phyloP scores from a whole-genome alignment of 2,329 filamentous ascomycete genomes.

The Penicillium expansum region DNA sequence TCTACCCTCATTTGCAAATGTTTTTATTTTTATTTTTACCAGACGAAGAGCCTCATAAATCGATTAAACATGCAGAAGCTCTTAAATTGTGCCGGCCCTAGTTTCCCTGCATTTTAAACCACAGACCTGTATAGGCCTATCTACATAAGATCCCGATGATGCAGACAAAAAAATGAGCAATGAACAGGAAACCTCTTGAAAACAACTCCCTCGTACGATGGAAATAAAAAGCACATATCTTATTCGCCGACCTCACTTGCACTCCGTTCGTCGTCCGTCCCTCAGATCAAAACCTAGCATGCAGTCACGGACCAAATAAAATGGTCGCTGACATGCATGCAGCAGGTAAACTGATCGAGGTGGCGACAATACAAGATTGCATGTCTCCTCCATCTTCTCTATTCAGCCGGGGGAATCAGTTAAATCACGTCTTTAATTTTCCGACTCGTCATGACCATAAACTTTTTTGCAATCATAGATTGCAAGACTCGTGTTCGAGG shows the following conservation, averaged over 20 bases:
- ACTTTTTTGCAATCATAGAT: constrained; percentile 26
- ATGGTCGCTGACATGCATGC: constrained; percentile 5
- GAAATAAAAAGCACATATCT: constrained; percentile 28
- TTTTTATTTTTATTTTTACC: background rate
- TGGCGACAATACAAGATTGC: constrained; percentile 18
- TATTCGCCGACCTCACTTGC: constrained; percentile 29
- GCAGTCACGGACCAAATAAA: background rate
- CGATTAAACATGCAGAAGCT: constrained; percentile 7
- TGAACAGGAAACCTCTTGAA: constrained; percentile 27
- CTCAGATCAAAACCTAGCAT: constrained; percentile 5
- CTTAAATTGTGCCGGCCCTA: constrained; percentile 4
- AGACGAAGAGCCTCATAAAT: background rate
- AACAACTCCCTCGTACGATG: constrained; percentile 35
- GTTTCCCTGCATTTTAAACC: constrained; percentile 18
- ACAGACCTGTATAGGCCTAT: constrained; percentile 22
- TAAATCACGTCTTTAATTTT: constrained; percentile 28
- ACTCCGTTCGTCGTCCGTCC: constrained; percentile 18
- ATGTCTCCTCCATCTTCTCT: constrained; percentile 28
- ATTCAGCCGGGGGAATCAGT: constrained; percentile 31
- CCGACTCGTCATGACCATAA: constrained; percentile 31
- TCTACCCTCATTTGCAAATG: background rate
- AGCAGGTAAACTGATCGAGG: constrained; percentile 17
- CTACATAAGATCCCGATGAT: constrained; percentile 24
- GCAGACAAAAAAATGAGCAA: constrained; percentile 22
- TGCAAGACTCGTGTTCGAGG: constrained; percentile 19